Percentiles rank a stretch among this genome's conserved stretches.
phyloP scores from a whole-genome alignment of 2,329 filamentous ascomycete genomes.

The Sarocladiaceae sp. region DNA sequence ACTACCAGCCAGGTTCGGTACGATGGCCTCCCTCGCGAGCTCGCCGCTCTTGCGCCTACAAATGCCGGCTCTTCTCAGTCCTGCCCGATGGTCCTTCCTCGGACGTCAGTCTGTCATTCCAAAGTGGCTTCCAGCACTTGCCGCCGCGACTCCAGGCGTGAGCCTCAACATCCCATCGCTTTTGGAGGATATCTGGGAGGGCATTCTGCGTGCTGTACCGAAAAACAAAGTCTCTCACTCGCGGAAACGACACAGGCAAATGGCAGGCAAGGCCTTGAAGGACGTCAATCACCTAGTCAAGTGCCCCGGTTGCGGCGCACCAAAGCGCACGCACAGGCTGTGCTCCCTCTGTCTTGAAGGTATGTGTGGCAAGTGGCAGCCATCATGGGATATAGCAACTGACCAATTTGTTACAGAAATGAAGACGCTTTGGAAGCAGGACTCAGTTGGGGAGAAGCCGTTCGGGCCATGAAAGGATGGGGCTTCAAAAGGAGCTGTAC shows the following conservation, averaged over 20 bases:
- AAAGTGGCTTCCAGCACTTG: conserved; percentile 40
- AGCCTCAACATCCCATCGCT: conserved; percentile 52
- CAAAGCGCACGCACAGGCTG: conserved; percentile 83
- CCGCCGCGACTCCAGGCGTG: conserved; percentile 57
- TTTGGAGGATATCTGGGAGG: conserved; percentile 88
- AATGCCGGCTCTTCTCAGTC: conserved; percentile 33
- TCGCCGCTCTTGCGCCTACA: conserved; percentile 54
- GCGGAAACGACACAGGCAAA: conserved; percentile 88
- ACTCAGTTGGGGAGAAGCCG: conserved; percentile 30
- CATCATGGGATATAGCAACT: no score
- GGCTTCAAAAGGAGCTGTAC: conserved; percentile 6
- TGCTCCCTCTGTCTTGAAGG: conserved; percentile 84
- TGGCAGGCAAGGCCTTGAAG: conserved; percentile 93
- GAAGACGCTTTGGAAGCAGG: conserved; percentile 38
- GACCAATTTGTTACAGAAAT: conserved; percentile 33
- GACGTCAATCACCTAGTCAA: conserved; percentile 84
- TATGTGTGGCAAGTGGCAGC: conserved; percentile 53
- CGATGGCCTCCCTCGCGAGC: conserved; percentile 40
- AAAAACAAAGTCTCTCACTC: conserved; percentile 99
- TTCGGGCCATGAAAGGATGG: conserved; percentile 16
- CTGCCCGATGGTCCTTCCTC: conserved; percentile 28
- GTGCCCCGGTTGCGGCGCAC: conserved; percentile 82
- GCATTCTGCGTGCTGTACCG: conserved; percentile 83
- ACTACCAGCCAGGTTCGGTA: conserved; percentile 13
- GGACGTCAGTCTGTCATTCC: not conserved